Base-by-base conservation (phyloP, 208 protist species). In the Leishmania turanica region DNA sequence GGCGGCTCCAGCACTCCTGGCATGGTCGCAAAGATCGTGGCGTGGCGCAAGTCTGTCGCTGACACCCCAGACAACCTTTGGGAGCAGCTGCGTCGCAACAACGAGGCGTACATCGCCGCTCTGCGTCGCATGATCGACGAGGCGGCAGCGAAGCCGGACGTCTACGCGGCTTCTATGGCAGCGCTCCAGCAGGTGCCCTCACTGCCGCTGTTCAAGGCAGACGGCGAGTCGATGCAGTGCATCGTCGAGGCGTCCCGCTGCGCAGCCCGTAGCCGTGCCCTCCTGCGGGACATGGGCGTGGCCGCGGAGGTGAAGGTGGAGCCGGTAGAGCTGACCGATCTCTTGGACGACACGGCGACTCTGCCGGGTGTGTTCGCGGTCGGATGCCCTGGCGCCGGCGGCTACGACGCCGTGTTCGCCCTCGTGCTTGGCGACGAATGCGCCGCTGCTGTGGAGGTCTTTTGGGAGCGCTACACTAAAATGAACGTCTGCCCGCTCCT, bases 11-110 rank as follows among this genome's bases (percentile, higher is more conserved):
- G 95, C 86, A 99, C 98, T 34, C 98, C 98, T 6, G 93, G 95
- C 45, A 99, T 99, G 97, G 98, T 99, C 1, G 87, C 91, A 7
- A 97, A 96, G 79, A 93, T 99, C 11, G 94, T 99, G 87, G 85
- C 88, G 60, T 99, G 97, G 97, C 90, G 89, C 60, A 92, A 92
- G 71, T 78, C 84, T 4, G 84, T 96, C 65, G 82, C 80, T 6
- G 86, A 27, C 0, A 31, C 80, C 37, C 80, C 85, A 1, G 84
- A 87, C 79, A 94, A 90, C 78, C 34, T 96, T 42, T 98, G 95
- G 95, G 90, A 94, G 69, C 73, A 79, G 72, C 89, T 97, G 72
- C 82, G 84, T 7, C 68, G 69, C 42, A 88, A 82, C 81, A 98
- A 98, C 83, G 89, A 96, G 81, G 77, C 58, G 58, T 96, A 96